Evolutionary conservation across 1,284 basidiomycete species (phyloP).

Genomic region (Athelia sp.): DNA sequence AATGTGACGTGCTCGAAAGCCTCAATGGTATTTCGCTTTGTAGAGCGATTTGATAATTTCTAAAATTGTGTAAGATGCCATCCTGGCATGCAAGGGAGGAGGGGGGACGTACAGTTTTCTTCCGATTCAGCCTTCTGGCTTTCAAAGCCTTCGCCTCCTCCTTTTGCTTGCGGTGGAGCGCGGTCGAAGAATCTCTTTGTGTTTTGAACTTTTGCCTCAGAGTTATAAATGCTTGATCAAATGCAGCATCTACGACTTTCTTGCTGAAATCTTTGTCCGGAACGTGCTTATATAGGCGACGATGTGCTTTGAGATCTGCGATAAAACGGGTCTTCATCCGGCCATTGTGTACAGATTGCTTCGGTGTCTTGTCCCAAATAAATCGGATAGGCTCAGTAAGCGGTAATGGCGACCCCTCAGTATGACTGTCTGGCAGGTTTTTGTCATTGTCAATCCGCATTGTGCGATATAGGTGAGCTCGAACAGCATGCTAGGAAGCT

Average conservation of each 20-base stretch:
- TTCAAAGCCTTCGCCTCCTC: conserved; percentile 58
- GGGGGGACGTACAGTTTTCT: conserved; percentile 54
- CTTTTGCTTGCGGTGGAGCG: conserved; percentile 37
- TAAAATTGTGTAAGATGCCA: conserved; percentile 20
- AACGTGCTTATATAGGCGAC: conserved; percentile 54
- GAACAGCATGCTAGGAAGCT: conserved; percentile 58
- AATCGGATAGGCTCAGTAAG: conserved; percentile 57
- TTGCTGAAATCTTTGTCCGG: conserved; percentile 59
- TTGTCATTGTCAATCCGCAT: conserved; percentile 56
- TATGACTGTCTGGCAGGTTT: conserved; percentile 53
- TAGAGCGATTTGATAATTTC: conserved; percentile 63
- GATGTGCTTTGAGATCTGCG: conserved; percentile 50
- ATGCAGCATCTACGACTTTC: conserved; percentile 53
- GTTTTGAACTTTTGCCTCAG: conserved; percentile 59
- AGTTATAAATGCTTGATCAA: conserved; percentile 68
- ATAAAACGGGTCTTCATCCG: conserved; percentile 64
- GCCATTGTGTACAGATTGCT: conserved; percentile 64
- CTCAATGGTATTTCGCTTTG: conserved; percentile 45
- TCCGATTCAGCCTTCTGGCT: conserved; percentile 51
- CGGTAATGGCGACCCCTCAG: conserved; percentile 42
- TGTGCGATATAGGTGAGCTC: conserved; percentile 49
- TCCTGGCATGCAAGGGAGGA: background rate
- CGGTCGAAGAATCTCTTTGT: conserved; percentile 45
- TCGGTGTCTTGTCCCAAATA: conserved; percentile 70
- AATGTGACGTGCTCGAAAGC: conserved; percentile 56